Evolutionary conservation across 2,329 filamentous ascomycete genomes (phyloP).

Genomic region (Penicillium glabrum): DNA sequence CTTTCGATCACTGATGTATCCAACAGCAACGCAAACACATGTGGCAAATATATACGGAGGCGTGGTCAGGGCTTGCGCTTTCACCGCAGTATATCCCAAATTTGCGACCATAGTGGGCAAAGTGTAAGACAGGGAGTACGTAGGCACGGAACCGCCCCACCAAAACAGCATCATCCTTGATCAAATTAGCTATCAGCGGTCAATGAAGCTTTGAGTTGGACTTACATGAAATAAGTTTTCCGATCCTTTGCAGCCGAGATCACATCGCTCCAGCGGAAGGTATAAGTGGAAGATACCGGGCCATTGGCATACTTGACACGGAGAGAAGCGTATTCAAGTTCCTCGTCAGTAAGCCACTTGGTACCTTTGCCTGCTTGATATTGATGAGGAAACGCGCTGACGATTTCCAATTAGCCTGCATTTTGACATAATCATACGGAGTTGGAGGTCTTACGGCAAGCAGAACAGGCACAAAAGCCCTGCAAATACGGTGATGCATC

Average conservation of each 20-base stretch:
- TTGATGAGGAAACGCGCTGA: neutral
- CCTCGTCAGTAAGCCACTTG: neutral
- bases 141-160: slow-evolving; percentile 25
- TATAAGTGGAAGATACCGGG: neutral
- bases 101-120: slow-evolving; percentile 31
- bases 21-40: slow-evolving; percentile 28
- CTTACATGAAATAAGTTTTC: slow-evolving; percentile 1
- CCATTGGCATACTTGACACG: slow-evolving; percentile 19
- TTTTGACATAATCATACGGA: neutral
- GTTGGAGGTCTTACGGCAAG: neutral
- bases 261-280: neutral
- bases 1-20: slow-evolving; percentile 33
- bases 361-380: neutral
- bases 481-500: neutral
- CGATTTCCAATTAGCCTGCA: neutral
- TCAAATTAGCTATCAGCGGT: neutral
- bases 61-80: slow-evolving; percentile 27
- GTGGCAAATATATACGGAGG: slow-evolving; percentile 46
- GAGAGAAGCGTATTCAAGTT: slow-evolving; percentile 4
- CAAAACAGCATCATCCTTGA: slow-evolving; percentile 22
- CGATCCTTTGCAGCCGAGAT: neutral
- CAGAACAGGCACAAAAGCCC: neutral
- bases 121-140: slow-evolving; percentile 25
- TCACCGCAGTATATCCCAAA: slow-evolving; percentile 27
- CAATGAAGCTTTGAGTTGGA: neutral